Evolutionary conservation across 192 early-diverging fungal species (phyloP).

Genomic region (Umbelopsis sp.): DNA sequence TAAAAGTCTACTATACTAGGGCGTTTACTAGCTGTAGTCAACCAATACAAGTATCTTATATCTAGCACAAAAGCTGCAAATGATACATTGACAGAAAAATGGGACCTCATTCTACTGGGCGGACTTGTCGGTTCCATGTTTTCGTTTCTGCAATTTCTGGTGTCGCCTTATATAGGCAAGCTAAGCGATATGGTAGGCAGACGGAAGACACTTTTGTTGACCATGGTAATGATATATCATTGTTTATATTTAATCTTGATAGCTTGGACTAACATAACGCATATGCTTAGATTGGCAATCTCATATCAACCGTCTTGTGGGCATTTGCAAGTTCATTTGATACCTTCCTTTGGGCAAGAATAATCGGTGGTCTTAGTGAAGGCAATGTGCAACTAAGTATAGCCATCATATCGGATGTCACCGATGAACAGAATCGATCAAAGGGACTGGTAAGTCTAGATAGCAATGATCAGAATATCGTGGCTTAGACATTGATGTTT

Average conservation of each 20-base stretch:
- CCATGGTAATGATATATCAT: conserved; percentile 64
- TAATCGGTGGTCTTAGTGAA: conserved; percentile 93
- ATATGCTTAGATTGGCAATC: conserved; percentile 75
- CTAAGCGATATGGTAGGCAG: conserved; percentile 82
- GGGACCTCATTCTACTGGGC: conserved; percentile 86
- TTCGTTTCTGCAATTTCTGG: conserved; percentile 91
- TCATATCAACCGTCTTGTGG: conserved; percentile 89
- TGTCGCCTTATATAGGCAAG: conserved; percentile 81
- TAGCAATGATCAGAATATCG: neutral
- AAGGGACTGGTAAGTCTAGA: conserved; percentile 66
- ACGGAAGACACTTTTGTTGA: conserved; percentile 76
- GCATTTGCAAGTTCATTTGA: conserved; percentile 82
- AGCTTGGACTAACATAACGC: neutral
- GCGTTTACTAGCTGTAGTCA: conserved; percentile 24
- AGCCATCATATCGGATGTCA: conserved; percentile 95
- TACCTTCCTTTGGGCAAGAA: conserved; percentile 79
- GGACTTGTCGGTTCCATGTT: conserved; percentile 91
- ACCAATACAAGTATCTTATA: conserved; percentile 35
- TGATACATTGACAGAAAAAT: conserved; percentile 30
- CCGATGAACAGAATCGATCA: conserved; percentile 74
- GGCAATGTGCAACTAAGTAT: conserved; percentile 97
- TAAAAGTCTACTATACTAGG: conserved; percentile 29
- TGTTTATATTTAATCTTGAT: neutral
- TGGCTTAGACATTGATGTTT: no score
- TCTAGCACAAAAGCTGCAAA: neutral